A percentile compares a stretch with the other conserved stretches of the same genome.
These are phyloP conservation scores for Pholiota molesta DNA, from an alignment of 768 basidiomycete species.

Conservation along the genomic window DNA sequence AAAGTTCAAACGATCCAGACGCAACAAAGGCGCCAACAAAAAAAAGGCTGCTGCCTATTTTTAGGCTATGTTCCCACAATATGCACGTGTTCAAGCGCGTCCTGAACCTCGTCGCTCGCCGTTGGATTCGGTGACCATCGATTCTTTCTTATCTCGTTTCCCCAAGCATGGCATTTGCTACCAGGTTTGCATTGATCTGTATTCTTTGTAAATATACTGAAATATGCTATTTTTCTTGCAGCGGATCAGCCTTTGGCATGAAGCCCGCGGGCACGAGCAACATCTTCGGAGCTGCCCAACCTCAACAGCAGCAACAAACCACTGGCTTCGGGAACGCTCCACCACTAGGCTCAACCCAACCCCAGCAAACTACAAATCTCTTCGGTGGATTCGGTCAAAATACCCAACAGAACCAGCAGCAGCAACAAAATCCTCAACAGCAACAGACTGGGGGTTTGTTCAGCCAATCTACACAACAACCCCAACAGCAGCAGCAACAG, in stretches of 20 bases:
- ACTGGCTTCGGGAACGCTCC: conserved; percentile 23
- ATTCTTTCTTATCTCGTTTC: background rate
- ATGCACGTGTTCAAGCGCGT: conserved; percentile 17
- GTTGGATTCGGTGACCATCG: background rate
- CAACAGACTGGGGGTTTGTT: conserved; percentile 32
- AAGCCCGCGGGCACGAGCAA: conserved; percentile 33
- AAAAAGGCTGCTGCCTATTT: background rate
- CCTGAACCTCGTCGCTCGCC: background rate
- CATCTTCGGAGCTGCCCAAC: conserved; percentile 37
- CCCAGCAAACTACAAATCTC: conserved; percentile 6
- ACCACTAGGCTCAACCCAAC: conserved; percentile 1
- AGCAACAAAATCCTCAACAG: conserved; percentile 26
- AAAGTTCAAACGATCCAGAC: too few relatives aligned
- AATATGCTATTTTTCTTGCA: conserved; percentile 2
- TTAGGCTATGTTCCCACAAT: conserved; percentile 3
- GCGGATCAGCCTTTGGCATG: conserved; percentile 41
- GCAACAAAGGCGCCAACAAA: too few relatives aligned
- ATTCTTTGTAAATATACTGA: background rate
- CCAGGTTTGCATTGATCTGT: conserved; percentile 14
- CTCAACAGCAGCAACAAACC: conserved; percentile 33
- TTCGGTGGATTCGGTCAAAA: conserved; percentile 31
- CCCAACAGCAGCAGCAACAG: conserved; percentile 25
- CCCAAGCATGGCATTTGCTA: conserved; percentile 23
- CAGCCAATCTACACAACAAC: conserved; percentile 27
- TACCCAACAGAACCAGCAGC: conserved; percentile 19